phyloP scores from a whole-genome alignment of 768 basidiomycete species.

The Suillus clintonianus region DNA sequence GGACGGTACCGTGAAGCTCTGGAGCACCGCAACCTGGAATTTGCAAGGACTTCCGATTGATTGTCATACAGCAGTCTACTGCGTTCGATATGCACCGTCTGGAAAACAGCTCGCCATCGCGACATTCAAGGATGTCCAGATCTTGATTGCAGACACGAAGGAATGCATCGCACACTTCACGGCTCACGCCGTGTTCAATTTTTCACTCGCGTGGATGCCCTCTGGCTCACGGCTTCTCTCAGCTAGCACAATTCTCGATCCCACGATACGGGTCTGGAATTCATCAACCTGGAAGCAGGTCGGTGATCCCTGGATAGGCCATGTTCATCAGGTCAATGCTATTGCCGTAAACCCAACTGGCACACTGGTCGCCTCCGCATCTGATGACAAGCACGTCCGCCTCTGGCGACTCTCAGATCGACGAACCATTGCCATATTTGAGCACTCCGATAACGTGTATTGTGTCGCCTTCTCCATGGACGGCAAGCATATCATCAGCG shows the following conservation, averaged over 20 bases:
- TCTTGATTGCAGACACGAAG: not conserved
- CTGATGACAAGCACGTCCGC: not conserved
- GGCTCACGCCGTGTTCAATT: not conserved
- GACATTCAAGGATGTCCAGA: not conserved
- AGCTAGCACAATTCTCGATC: not conserved
- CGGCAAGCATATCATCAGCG: not conserved
- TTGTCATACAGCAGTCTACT: not conserved
- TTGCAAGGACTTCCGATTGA: not conserved
- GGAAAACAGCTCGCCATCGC: not conserved
- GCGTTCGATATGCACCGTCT: not conserved
- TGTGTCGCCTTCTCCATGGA: not conserved
- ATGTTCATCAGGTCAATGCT: not conserved
- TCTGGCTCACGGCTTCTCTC: not conserved
- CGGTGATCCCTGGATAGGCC: not conserved
- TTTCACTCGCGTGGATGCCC: not conserved
- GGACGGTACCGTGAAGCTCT: not conserved
- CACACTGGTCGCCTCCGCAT: not conserved
- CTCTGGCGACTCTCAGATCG: not conserved
- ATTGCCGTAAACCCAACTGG: not conserved
- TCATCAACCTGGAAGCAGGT: not conserved
- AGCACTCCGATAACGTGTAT: not conserved
- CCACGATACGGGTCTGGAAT: not conserved
- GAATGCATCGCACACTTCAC: not conserved
- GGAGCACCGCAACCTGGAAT: not conserved
- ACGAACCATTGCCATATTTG: not conserved